Base-by-base conservation (phyloP, 140 eudicot species). In the Flaveria floridana region DNA sequence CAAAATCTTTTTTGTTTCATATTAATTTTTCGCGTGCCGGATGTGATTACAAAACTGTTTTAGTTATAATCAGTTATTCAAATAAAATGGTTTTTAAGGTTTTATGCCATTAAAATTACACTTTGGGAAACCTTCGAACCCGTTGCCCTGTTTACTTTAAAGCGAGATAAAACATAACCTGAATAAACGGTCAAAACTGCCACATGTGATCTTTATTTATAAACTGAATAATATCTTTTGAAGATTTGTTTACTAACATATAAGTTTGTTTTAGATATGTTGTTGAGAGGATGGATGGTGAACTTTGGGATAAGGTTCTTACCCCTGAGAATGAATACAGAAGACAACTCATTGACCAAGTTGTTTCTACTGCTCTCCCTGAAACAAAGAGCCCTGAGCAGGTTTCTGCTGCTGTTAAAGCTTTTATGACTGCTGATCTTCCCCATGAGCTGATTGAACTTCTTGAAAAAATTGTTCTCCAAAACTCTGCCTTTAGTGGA, bases 401-500 rank as follows among this genome's bases (percentile, higher is more conserved):
- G 80, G 98, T 92, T 30, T 92, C 96, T 65, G 95, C 98, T 11
- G 98, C 98, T 52, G 98, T 92, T 46, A 92, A 92, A 72, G 96
- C 98, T 61, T 92, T 92, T 79, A 92, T 92, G 99, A 88, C 99
- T 6, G 99, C 99, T 53, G 99, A 94, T 76, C 97, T 94, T 48
- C 99, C 99, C 7, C 97, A 94, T 64, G 99, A 94, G 73, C 79
- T 94, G 37, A 94, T 94, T 47, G 99, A 94, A 85, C 92, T 94
- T 63, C 96, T 94, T 23, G 99, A 94, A 74, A 94, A 94, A 84
- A 94, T 94, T 52, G 99, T 94, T 58, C 97, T 94, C 18, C 99
- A 94, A 76, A 94, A 94, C 81, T 94, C 99, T 47, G 99, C 99
- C 14, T 94, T 94, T 74, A 90, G 97, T 76, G 99, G 99, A 72